phyloP scores from a whole-genome alignment of 192 early-diverging fungal genomes.

The Diversispora eburnea region DNA sequence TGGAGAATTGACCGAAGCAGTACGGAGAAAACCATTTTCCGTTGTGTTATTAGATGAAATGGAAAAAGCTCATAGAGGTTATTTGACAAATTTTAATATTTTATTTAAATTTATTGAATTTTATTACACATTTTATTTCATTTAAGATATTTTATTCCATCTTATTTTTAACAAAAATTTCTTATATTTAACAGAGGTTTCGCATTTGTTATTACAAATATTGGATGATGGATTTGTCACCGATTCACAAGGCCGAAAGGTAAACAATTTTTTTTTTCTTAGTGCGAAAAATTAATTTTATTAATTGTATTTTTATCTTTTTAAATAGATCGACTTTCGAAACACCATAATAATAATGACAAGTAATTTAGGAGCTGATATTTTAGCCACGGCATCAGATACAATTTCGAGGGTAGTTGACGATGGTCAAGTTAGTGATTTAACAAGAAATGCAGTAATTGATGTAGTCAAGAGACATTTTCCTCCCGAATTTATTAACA shows the following conservation, averaged over 20 bases:
- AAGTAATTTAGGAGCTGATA: constrained; percentile 71
- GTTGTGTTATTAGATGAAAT: constrained; percentile 79
- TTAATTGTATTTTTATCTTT: neutral
- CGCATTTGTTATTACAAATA: constrained; percentile 91
- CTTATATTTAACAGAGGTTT: constrained; percentile 58
- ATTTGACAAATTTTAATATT: neutral
- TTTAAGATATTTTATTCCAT: neutral
- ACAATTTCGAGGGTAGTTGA: constrained; percentile 21
- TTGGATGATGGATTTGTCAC: constrained; percentile 79
- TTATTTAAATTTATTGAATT: neutral
- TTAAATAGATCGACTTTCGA: constrained; percentile 58
- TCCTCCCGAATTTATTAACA: constrained; percentile 75
- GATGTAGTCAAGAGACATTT: constrained; percentile 71
- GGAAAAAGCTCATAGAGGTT: constrained; percentile 66
- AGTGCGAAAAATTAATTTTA: neutral
- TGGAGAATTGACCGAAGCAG: constrained; percentile 74
- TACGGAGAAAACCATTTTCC: constrained; percentile 72
- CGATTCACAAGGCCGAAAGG: constrained; percentile 71
- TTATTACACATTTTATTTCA: neutral
- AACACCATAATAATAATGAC: constrained; percentile 85
- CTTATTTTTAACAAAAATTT: too few species aligned
- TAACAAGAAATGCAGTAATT: constrained; percentile 60
- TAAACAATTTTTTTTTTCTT: neutral
- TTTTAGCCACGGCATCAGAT: constrained; percentile 50
- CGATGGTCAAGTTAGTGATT: constrained; percentile 44